phyloP scores from a whole-genome alignment of 2,329 filamentous ascomycete genomes.

The Neophaeococcomyces mojaviensis region DNA sequence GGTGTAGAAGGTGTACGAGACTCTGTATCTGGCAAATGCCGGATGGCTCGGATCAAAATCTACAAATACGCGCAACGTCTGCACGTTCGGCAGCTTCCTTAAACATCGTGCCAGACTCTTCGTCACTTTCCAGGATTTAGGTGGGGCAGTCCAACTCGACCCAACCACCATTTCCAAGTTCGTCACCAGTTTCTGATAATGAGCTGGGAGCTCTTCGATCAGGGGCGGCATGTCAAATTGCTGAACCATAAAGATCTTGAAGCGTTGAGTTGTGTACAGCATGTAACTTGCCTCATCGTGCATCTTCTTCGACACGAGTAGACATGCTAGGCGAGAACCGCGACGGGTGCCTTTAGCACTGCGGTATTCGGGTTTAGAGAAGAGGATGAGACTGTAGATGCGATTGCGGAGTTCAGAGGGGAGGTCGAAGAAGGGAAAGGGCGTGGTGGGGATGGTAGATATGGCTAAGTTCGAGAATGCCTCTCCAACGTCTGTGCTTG shows the following conservation, averaged over 20 bases:
- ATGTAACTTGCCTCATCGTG: constrained; percentile 45
- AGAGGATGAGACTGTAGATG: constrained; percentile 41
- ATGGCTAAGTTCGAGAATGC: constrained; percentile 3
- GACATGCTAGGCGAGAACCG: constrained; percentile 25
- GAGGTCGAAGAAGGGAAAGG: constrained; percentile 47
- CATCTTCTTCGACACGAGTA: constrained; percentile 34
- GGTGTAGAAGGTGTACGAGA: constrained; percentile 51
- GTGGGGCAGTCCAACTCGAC: constrained; percentile 52
- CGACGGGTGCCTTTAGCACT: background rate
- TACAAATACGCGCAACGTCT: constrained; percentile 49
- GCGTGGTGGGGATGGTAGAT: constrained; percentile 11
- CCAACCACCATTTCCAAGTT: constrained; percentile 51
- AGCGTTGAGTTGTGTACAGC: constrained; percentile 47
- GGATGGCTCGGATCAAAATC: constrained; percentile 49
- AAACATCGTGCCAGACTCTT: constrained; percentile 36
- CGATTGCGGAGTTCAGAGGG: constrained; percentile 47
- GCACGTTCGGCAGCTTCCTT: constrained; percentile 28
- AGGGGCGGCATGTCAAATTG: constrained; percentile 38
- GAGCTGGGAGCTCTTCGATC: constrained; percentile 43
- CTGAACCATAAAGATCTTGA: constrained; percentile 47
- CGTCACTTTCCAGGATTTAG: constrained; percentile 47
- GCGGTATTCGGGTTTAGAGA: constrained; percentile 27
- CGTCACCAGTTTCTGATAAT: constrained; percentile 45
- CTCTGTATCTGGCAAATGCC: constrained; percentile 50
- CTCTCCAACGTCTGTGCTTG: constrained; percentile 1